A percentile compares a stretch with the other conserved stretches of the same genome.
Evolutionary conservation across 1,284 basidiomycete genomes (phyloP).

Genomic region (Leccinum olivaceoglutinosum): DNA sequence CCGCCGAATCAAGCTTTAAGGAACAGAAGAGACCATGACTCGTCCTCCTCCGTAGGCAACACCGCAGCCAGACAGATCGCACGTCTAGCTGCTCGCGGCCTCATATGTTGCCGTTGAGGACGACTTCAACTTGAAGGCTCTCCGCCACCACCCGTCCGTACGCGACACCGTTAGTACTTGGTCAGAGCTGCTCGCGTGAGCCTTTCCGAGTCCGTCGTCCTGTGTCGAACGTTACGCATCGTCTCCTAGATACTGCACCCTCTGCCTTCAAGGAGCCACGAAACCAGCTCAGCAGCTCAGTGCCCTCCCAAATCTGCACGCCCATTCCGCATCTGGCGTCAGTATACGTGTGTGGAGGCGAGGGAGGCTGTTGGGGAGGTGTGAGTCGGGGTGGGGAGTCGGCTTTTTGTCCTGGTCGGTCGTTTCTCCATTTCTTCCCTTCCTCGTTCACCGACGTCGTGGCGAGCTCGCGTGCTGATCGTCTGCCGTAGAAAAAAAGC

Average conservation of each 20-base stretch:
- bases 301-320: constrained; percentile 78
- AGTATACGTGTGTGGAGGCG: constrained; percentile 56
- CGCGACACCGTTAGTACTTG: constrained; percentile 62
- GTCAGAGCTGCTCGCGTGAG: constrained; percentile 76
- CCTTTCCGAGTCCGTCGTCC: background rate
- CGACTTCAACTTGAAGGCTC: constrained; percentile 56
- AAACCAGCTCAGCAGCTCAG: constrained; percentile 83
- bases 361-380: constrained; percentile 59
- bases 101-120: constrained; percentile 79
- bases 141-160: constrained; percentile 50
- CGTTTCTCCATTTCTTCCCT: background rate
- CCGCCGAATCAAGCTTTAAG: no score
- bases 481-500: constrained; percentile 51
- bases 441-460: background rate
- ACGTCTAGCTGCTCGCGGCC: constrained; percentile 78
- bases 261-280: constrained; percentile 82
- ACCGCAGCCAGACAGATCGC: constrained; percentile 92
- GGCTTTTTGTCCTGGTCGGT: constrained; percentile 59
- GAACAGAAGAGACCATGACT: constrained; percentile 24
- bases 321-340: constrained; percentile 80
- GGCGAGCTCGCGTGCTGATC: constrained; percentile 1
- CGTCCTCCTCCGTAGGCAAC: constrained; percentile 77
- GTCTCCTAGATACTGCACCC: constrained; percentile 72
- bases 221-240: background rate
- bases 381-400: constrained; percentile 42